phyloP scores from a whole-genome alignment of 202 grass and related monocot genomes.

The Elaeis oleifera region DNA sequence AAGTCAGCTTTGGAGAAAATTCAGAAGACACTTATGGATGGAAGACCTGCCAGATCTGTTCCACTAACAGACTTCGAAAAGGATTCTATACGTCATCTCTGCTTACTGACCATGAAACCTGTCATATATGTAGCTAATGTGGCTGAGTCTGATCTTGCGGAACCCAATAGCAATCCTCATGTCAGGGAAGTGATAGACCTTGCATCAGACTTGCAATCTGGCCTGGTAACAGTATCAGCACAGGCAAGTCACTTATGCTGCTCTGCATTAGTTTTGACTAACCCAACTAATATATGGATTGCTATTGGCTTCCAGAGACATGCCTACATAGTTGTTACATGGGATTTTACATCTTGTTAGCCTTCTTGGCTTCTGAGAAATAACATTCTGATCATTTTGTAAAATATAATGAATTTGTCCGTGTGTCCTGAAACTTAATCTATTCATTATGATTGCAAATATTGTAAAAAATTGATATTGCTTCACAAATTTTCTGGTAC shows the following conservation, averaged over 20 bases:
- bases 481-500: no score
- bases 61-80: slow-evolving; percentile 73
- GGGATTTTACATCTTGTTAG: no score
- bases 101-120: slow-evolving; percentile 90
- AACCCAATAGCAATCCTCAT: slow-evolving; percentile 64
- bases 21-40: slow-evolving; percentile 54
- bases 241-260: slow-evolving; percentile 34
- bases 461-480: neutral
- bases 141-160: slow-evolving; percentile 79
- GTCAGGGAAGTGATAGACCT: slow-evolving; percentile 59
- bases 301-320: no score
- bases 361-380: no score
- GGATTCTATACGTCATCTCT: slow-evolving; percentile 80
- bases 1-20: slow-evolving; percentile 75
- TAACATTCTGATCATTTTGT: no score
- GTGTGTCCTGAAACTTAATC: neutral
- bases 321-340: no score
- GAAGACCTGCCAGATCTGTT: slow-evolving; percentile 84
- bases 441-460: neutral
- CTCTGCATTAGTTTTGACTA: no score
- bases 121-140: slow-evolving; percentile 98
- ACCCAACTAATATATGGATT: no score
- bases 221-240: slow-evolving; percentile 91
- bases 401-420: no score
- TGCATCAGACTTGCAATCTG: slow-evolving; percentile 78